Evolutionary conservation across 1,284 basidiomycete genomes (phyloP), one percentile per base, ranked within the genome.

Genomic region (Inonotus obliquus): DNA sequence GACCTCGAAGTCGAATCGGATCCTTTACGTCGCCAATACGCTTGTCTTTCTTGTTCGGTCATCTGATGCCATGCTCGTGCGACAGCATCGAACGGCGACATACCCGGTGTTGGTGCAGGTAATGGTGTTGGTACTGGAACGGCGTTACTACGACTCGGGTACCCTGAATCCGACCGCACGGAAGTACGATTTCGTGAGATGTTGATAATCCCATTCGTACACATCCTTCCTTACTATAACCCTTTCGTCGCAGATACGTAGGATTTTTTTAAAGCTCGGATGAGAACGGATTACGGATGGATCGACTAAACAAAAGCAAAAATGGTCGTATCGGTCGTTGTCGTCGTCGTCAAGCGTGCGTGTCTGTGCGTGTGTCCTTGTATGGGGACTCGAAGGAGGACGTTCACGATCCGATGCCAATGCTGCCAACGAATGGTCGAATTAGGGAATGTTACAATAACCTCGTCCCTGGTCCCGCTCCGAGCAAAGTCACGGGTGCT

Each of bases 361-460:
- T n/a, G n/a, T n/a, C n/a, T n/a, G n/a, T n/a, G n/a, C n/a, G n/a
- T n/a, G n/a, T n/a, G n/a, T n/a, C n/a, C n/a, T n/a, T n/a, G n/a
- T n/a, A n/a, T n/a, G n/a, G n/a, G n/a, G n/a, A n/a, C n/a, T n/a
- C n/a, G n/a, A n/a, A n/a, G n/a, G n/a, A n/a, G n/a, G n/a, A n/a
- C n/a, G n/a, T n/a, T n/a, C n/a, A n/a, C n/a, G n/a, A n/a, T n/a
- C n/a, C n/a, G n/a, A n/a, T n/a, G n/a, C n/a, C n/a, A n/a, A n/a
- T n/a, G n/a, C n/a, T n/a, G n/a, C n/a, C n/a, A n/a, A n/a, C n/a
- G n/a, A n/a, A n/a, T 23, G n/a, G 49, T 29, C 37, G 37, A 41
- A 59, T 59, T 52, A 54, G 58, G 58, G 53, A n/a, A 53, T 59
- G 58, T n/a, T 59, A 59, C 58, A 59, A 59, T 59, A 59, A 38